Evolutionary conservation across 1,139 yeast species (phyloP), one percentile per base, ranked within the genome.

Genomic region (Scheffersomyces segobiensis): DNA sequence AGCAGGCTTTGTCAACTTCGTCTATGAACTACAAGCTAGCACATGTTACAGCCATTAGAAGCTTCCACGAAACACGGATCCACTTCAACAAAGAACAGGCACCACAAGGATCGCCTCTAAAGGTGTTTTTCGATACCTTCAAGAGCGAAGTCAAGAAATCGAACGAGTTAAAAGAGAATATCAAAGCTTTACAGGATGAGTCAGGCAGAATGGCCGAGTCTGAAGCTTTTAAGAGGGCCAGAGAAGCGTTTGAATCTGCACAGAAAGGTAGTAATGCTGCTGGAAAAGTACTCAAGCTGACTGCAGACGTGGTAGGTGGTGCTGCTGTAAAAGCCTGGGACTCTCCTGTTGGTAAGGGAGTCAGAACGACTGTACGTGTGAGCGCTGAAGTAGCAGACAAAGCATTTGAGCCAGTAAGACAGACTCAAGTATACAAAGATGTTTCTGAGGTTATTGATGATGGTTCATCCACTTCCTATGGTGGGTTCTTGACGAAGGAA

Each of bases 281-380:
- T 10, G 93, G 97, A 3, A 86, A 89, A 71, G 91, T 93, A 52
- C 86, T 93, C 59, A 85, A 87, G 66, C 91, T 91, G 76, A 95
- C 98, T 2, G 98, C 98, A n/a, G 92, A 90, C 68, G 96, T 88
- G 47, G 92, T 95, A 42, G 99, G 98, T 57, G 88, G 85, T 57
- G 96, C 87, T 52, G 99, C 98, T 3, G 82, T 85, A 53, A 88
- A 88, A 62, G 98, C 98, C 0, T 96, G 99, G 99, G 98, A 96
- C 62, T 92, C 98, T 1, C 93, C 95, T 46, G 91, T 95, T 53
- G 95, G 97, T 63, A 88, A 89, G 74, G 90, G 88, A 55, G 95
- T 97, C 19, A 85, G 99, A 71, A 82, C 87, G 51, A 92, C 93
- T 0, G 96, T 93, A 17, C 84, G 83, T 62, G 84, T 85, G 57